These are phyloP conservation scores for Fraxinus excelsior DNA, from an alignment of 257 asterid species.

Conservation along the genomic window DNA sequence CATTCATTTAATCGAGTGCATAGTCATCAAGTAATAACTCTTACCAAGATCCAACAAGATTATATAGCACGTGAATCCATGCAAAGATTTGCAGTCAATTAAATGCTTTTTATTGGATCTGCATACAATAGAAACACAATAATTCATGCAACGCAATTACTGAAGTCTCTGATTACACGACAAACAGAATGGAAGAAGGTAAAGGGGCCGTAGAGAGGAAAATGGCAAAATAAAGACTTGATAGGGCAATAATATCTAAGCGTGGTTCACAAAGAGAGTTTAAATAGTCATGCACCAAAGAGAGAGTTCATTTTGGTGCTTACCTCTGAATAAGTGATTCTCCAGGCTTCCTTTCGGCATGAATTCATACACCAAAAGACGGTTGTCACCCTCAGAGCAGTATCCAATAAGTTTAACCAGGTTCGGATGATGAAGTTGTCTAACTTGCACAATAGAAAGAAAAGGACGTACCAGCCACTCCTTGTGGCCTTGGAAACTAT, in stretches of 20 bases:
- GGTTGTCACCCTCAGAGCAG: constrained; percentile 62
- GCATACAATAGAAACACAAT: background rate
- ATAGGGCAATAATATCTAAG: background rate
- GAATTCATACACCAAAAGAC: constrained; percentile 70
- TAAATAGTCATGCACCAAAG: background rate
- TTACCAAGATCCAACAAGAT: background rate
- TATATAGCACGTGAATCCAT: background rate
- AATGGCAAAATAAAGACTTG: background rate
- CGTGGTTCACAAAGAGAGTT: background rate
- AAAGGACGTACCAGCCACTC: no score
- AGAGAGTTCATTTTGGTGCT: constrained; percentile 17
- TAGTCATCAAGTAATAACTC: background rate
- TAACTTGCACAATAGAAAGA: no score
- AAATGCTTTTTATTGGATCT: background rate
- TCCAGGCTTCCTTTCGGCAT: constrained; percentile 83
- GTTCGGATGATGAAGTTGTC: constrained; percentile 68
- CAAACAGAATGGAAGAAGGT: background rate
- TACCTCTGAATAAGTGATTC: constrained; percentile 74
- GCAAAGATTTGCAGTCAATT: background rate
- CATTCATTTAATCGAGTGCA: no score
- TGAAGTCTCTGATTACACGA: background rate
- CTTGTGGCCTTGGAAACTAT: no score
- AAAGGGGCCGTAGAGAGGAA: background rate
- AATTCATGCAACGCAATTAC: background rate
- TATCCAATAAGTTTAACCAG: constrained; percentile 75